Evolutionary conservation across 441 rosid species (phyloP).

Genomic region (Iberis amara): DNA sequence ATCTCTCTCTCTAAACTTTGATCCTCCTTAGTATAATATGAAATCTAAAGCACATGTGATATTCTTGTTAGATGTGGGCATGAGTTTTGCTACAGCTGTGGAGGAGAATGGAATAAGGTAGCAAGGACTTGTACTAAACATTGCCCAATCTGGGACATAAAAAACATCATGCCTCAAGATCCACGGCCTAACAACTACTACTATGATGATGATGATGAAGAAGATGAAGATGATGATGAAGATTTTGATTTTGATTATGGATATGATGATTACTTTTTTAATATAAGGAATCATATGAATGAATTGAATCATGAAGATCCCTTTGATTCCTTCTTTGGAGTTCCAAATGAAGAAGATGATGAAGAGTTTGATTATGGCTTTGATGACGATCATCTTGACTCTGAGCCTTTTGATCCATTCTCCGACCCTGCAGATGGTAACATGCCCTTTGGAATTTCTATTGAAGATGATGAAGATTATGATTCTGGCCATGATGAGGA

Average conservation of each 20-base stretch:
- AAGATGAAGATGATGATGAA: constrained; percentile 1
- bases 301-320: background rate
- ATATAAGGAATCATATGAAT: background rate
- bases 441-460: constrained; percentile 4
- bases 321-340: constrained; percentile 27
- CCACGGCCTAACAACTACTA: constrained; percentile 20
- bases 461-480: no score
- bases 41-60: background rate
- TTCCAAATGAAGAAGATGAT: no score
- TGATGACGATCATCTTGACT: no score
- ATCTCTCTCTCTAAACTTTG: constrained; percentile 5
- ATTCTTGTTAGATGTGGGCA: constrained; percentile 42
- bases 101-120: constrained; percentile 56
- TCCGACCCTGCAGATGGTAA: constrained; percentile 32
- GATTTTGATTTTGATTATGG: constrained; percentile 15
- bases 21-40: background rate
- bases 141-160: constrained; percentile 65
- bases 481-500: no score
- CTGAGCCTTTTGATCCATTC: constrained; percentile 23
- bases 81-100: constrained; percentile 66
- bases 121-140: constrained; percentile 33
- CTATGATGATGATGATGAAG: constrained; percentile 12
- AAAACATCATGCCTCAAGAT: constrained; percentile 21
- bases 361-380: no score
- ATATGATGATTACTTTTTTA: background rate